Conservation (phyloP, 257 asterid genomes). For the Solanum chiquidenum region DNA sequence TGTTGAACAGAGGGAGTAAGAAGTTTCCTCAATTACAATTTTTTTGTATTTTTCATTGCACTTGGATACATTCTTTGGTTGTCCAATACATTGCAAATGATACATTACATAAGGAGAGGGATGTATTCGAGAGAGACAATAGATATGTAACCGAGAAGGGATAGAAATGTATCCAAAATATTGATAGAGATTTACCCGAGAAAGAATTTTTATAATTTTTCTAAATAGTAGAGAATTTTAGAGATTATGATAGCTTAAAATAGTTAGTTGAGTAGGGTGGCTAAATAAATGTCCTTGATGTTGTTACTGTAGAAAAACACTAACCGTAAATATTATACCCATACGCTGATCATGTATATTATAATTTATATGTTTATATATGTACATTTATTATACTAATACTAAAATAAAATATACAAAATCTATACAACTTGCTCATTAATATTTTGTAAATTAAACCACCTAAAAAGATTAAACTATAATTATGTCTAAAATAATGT, state of each 20-base stretch:
- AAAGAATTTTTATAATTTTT: no score
- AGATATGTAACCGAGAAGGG: no score
- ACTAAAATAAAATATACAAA: no score
- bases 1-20: neutral
- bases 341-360: neutral
- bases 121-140: no score
- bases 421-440: neutral
- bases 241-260: no score
- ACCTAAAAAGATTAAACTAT: neutral
- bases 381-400: no score
- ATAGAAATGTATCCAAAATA: neutral
- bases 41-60: no score
- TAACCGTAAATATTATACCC: neutral
- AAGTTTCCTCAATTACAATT: neutral
- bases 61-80: neutral
- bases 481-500: neutral
- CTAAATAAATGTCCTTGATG: neutral
- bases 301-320: neutral
- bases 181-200: no score
- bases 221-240: no score
- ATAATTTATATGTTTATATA: neutral
- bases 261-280: neutral
- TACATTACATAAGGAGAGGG: neutral
- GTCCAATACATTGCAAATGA: neutral
- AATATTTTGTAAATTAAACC: neutral